Evolutionary conservation across 768 basidiomycete species (phyloP), one percentile per base, ranked within the genome.

Genomic region (Suillus ampliporus): DNA sequence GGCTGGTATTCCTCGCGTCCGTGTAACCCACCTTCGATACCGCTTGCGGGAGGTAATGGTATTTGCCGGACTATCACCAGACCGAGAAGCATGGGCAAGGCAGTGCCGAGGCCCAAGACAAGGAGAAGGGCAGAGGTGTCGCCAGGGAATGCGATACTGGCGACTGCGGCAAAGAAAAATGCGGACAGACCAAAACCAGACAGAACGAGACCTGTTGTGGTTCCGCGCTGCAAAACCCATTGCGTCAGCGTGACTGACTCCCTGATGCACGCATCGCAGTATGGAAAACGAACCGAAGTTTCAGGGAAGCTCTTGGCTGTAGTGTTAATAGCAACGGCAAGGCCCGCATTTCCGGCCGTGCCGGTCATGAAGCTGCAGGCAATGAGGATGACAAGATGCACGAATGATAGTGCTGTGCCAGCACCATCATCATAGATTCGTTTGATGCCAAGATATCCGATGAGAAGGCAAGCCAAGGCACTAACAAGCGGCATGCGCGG

Each of bases 161-260:
- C 87, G 41, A 96, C 76, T 1, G 87, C 83, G 14, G 92, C 91
- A 76, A 96, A 97, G 65, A 92, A 80, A 80, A 97, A 97, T 0
- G 95, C 95, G 0, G 93, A 95, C 17, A 98, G 85, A 0, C 95
- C 95, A 65, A 93, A 95, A 37, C 93, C 95, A 0, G 93, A 92
- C 21, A 95, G 76, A 38, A 95, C 94, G 10, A 94, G 72, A 2
- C 90, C 89, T 0, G 90, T 92, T 10, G 87, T 84, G 0, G 87
- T 87, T 13, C 89, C 94, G 21, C 94, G 83, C 90, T 93, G 52
- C 31, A 56, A 34, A 47, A 26, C 21, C 5, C 59, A 62, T 41
- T 54, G 38, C 11, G 17, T 19, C 56, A 60, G 56, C 11, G 60
- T 28, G 23, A 19, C 31, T 26, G 17, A 4, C 19, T n/a, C n/a